Evolutionary conservation across 331 rosid species (phyloP).

Genomic region (Quercus lobata): DNA sequence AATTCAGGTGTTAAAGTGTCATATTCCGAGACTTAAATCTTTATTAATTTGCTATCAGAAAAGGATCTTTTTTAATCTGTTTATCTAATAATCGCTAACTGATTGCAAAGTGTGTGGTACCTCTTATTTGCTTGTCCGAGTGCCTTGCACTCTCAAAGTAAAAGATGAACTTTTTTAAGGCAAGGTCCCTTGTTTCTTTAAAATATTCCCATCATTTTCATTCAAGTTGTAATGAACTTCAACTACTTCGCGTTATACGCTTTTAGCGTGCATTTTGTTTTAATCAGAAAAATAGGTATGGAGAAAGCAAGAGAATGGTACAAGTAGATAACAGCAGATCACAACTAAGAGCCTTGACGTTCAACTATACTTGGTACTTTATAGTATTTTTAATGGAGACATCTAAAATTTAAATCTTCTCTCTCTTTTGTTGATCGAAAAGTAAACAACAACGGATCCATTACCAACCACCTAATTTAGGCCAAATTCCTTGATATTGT

Average conservation of each 20-base stretch:
- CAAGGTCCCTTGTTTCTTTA: neutral
- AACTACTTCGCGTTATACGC: neutral
- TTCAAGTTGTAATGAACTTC: neutral
- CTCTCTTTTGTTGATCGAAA: too few species aligned
- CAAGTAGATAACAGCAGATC: neutral
- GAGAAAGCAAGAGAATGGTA: neutral
- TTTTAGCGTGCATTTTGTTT: neutral
- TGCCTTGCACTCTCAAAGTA: neutral
- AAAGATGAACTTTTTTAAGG: neutral
- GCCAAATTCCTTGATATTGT: neutral
- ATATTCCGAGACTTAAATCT: neutral
- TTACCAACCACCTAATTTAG: neutral
- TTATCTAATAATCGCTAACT: neutral
- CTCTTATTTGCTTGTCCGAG: neutral
- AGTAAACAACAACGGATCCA: neutral
- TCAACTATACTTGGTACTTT: too few species aligned
- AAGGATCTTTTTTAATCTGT: neutral
- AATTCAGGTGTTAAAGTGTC: neutral
- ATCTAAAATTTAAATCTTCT: too few species aligned
- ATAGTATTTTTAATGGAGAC: too few species aligned
- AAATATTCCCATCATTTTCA: neutral
- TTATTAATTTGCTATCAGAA: neutral
- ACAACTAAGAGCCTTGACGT: accelerated
- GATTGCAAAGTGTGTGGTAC: neutral
- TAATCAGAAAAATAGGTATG: neutral